Evolutionary conservation across 2,329 filamentous ascomycete genomes (phyloP), one percentile per base, ranked within the genome.

Genomic region (Diatrype stigma): DNA sequence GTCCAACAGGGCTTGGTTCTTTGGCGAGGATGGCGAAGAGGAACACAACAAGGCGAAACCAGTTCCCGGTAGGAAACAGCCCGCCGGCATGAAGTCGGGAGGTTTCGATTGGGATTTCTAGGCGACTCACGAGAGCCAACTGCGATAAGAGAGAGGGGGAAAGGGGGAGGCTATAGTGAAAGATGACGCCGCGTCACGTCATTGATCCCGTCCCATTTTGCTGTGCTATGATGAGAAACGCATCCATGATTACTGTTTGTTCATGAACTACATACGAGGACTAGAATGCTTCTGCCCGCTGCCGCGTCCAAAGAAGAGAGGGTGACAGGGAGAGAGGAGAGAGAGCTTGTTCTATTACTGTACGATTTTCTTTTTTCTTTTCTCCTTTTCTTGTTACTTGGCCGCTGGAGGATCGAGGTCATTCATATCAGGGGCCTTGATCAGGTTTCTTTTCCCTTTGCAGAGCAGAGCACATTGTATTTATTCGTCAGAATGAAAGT

Each of bases 1-100:
- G 42, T 73, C 75, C 38, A 71, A 77, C 46, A 72, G 79, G 49
- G 68, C 75, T 61, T 87, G 84, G 82, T 72, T 82, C 6, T 80
- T 82, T 54, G 78, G 78, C 17, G 78, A 76, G 42, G 75, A 76
- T 44, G 78, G 78, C 17, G 78, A 76, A 40, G 75, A 76, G 42
- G 77, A 76, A 28, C 75, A 76, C 22, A 70, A 75, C 51, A 53
- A 30, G 12, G 60, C 65, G 38, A 65, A 68, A 47, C 56, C 67
- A 10, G 66, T 68, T 7, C 65, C 69, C 5, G 70, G 71, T 40
- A 72, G 73, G 62, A 73, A 72, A 63, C 67, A 62, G 48, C 30
- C 58, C 42, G 60, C 52, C 47, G n/a, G n/a, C n/a, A n/a, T n/a
- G n/a, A 61, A 62, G 40, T 45, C 62, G 16, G 58, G 57, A 40